Evolutionary conservation across 129 eudicot genomes (phyloP).

Genomic region (Artemisia annua): DNA sequence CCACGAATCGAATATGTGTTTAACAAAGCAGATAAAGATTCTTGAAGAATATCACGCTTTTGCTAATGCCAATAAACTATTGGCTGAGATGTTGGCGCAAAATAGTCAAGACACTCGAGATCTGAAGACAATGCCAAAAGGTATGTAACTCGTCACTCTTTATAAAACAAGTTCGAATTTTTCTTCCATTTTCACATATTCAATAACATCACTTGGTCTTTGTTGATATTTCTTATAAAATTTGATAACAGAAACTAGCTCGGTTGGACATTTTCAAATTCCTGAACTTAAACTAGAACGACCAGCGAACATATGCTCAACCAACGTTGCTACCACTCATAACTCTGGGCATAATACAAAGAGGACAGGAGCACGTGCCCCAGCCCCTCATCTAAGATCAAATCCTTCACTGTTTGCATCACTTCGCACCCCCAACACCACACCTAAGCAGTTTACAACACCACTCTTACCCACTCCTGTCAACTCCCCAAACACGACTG

Average conservation of each 20-base stretch:
- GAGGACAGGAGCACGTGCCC: constrained; percentile 27
- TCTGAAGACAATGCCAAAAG: constrained; percentile 27
- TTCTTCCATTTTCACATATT: no score
- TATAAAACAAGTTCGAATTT: no score
- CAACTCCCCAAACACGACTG: constrained; percentile 17
- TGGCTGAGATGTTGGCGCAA: constrained; percentile 47
- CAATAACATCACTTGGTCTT: background rate
- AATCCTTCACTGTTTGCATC: constrained; percentile 15
- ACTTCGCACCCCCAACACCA: constrained; percentile 7
- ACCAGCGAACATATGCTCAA: background rate
- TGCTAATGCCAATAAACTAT: constrained; percentile 30
- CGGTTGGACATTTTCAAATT: background rate
- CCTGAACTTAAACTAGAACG: constrained; percentile 14
- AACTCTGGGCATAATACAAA: background rate
- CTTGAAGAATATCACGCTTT: constrained; percentile 37
- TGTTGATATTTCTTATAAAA: constrained; percentile 2
- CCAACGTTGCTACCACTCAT: constrained; percentile 5
- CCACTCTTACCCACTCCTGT: background rate
- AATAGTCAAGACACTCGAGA: background rate
- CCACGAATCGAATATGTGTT: constrained; percentile 35
- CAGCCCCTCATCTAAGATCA: constrained; percentile 57
- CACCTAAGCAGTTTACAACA: background rate
- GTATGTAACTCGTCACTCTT: constrained; percentile 22
- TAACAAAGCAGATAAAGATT: constrained; percentile 28
- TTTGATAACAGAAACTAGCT: constrained; percentile 23